Percentiles rank a stretch among this genome's conserved stretches.
Conservation (phyloP, 768 basidiomycete genomes). For the Multifurca ochricompacta region DNA sequence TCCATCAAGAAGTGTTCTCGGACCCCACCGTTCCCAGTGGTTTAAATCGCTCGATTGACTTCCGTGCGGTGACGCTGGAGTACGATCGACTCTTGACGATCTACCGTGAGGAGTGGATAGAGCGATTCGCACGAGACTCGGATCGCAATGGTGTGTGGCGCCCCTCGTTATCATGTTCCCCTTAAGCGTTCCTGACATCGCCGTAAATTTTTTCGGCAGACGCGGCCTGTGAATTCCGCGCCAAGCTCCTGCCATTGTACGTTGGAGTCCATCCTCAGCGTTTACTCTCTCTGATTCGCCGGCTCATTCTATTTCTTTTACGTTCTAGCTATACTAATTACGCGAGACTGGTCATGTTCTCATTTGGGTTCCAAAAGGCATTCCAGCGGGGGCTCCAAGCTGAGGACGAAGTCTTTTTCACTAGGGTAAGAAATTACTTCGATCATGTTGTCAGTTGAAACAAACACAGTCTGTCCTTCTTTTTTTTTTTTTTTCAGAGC, state of each 20-base stretch:
- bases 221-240: constrained; percentile 16
- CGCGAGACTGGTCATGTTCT: constrained; percentile 33
- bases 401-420: constrained; percentile 26
- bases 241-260: constrained; percentile 34
- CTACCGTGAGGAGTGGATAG: constrained; percentile 19
- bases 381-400: constrained; percentile 24
- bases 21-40: constrained; percentile 13
- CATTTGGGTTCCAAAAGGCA: constrained; percentile 37
- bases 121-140: constrained; percentile 16
- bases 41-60: constrained; percentile 18
- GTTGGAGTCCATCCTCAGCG: constrained; percentile 7
- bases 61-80: constrained; percentile 16
- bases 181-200: neutral
- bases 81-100: constrained; percentile 8
- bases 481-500: constrained; percentile 9
- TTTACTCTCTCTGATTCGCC: neutral
- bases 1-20: constrained; percentile 20
- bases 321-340: constrained; percentile 21
- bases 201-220: neutral
- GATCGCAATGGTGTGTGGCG: constrained; percentile 12
- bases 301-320: neutral
- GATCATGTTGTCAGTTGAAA: neutral
- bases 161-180: neutral
- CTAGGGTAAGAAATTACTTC: constrained; percentile 18
- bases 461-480: neutral